Base-by-base conservation (phyloP, 164 flowering plant species). In the Berberis vulgaris region DNA sequence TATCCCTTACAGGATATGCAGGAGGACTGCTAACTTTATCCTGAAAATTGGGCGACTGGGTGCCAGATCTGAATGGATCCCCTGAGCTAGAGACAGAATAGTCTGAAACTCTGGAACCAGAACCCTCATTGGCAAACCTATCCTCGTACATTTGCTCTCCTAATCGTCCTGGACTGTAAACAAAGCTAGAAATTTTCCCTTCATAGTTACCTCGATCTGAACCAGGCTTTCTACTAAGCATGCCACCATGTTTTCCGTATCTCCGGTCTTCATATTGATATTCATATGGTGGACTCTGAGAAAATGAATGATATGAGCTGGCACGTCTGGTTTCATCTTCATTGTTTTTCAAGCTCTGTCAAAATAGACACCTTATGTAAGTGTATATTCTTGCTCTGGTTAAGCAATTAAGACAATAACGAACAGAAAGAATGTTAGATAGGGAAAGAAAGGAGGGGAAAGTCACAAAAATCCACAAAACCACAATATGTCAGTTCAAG, bases 201-300 rank as follows among this genome's bases (percentile, higher is more conserved):
- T 77, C 88, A 77, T 83, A 83, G 45, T 73, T 74, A 10, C 86
- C 88, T 69, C 84, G 76, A 78, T 87, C 99, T 62, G 99, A 91
- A 62, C 97, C 97, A 63, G 96, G 90, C 75, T 78, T 89, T 69
- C 97, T 80, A 8, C 87, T 78, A 59, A 91, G 91, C 12, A 69
- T 70, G 57, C 82, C 80, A 67, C 62, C 77, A 59, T 80, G 91
- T 70, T 78, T 95, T 44, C 97, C 96, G 66, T 91, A 88, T 6
- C 78, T 80, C 43, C 97, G 79, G 58, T 95, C 97, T 79, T 95
- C 99, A 76, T 95, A 95, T 59, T 95, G 97, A 75, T 85, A 76
- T 62, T 95, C 99, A 78, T 95, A 95, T 43, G 99, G 99, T 54
- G 99, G 99, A 73, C 99, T 95, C 71, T 95, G 99, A 59, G 99